Evolutionary conservation across 192 early-diverging fungal genomes (phyloP).

Genomic region (Dissophora ornata): DNA sequence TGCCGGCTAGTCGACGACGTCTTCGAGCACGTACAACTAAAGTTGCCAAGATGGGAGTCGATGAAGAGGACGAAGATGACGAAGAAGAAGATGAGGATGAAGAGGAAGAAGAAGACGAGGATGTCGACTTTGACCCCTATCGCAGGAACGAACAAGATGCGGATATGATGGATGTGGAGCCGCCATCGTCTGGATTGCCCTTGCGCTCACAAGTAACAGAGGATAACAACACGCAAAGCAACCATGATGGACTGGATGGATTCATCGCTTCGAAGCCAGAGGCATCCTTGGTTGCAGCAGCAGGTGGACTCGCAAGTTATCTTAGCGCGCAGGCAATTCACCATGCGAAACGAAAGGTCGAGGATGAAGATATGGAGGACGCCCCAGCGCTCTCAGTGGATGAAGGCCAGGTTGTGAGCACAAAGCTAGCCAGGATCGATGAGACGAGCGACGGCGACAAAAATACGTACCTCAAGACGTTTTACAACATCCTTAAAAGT

Average conservation of each 20-base stretch:
- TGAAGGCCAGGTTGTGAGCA: slow-evolving; percentile 51
- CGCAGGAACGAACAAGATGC: slow-evolving; percentile 16
- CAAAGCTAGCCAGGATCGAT: slow-evolving; percentile 48
- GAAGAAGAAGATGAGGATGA: slow-evolving; percentile 41
- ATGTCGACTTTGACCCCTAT: slow-evolving; percentile 28
- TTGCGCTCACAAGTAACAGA: slow-evolving; percentile 7
- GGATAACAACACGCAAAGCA: slow-evolving; percentile 3
- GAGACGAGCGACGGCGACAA: slow-evolving; percentile 39
- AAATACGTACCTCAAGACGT: slow-evolving; percentile 37
- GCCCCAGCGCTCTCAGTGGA: slow-evolving; percentile 36
- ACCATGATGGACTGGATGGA: slow-evolving; percentile 15
- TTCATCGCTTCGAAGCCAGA: slow-evolving; percentile 53
- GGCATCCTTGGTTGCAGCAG: not conserved
- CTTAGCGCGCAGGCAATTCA: slow-evolving; percentile 2
- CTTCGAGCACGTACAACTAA: slow-evolving; percentile 47
- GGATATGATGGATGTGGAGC: slow-evolving; percentile 45
- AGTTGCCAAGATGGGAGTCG: slow-evolving; percentile 53
- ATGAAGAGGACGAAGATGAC: slow-evolving; percentile 17
- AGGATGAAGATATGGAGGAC: slow-evolving; percentile 53
- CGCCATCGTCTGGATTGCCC: not conserved
- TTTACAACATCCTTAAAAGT: slow-evolving; percentile 50
- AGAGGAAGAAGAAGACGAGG: slow-evolving; percentile 34
- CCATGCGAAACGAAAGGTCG: slow-evolving; percentile 48
- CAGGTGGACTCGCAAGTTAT: not conserved
- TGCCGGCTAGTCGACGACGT: slow-evolving; percentile 43